Conservation (phyloP, 805 yeast species). For the Priceomyces melissophilus region DNA sequence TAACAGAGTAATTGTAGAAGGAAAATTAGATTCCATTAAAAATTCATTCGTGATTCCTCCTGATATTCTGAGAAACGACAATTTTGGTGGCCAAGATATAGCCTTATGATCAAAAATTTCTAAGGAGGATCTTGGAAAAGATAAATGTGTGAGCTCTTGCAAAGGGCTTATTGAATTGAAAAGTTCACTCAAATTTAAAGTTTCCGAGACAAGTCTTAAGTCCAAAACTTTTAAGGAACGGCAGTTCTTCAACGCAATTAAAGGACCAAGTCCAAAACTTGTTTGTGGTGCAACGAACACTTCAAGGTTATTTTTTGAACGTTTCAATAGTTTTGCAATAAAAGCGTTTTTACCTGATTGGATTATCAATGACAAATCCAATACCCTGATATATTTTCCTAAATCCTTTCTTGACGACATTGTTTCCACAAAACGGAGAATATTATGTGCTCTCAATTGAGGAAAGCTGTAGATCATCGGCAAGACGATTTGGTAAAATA, state of each 20-base stretch:
- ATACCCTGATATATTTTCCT: conserved; percentile 57
- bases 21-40: conserved; percentile 66
- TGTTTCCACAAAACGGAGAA: conserved; percentile 67
- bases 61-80: conserved; percentile 69
- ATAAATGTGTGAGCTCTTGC: conserved; percentile 62
- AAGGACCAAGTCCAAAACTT: conserved; percentile 87
- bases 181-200: conserved; percentile 76
- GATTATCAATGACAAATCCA: conserved; percentile 76
- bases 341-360: conserved; percentile 91
- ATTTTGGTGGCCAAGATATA: conserved; percentile 72
- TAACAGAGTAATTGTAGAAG: conserved; percentile 62
- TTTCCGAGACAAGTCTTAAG: conserved; percentile 83
- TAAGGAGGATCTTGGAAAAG: conserved; percentile 87
- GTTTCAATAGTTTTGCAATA: conserved; percentile 75
- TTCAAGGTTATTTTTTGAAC: conserved; percentile 65
- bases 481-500: conserved; percentile 58
- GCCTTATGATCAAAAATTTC: conserved; percentile 56
- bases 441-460: conserved; percentile 60
- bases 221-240: conserved; percentile 62
- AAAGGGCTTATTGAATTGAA: conserved; percentile 69
- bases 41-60: conserved; percentile 90
- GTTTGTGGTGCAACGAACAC: conserved; percentile 89
- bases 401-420: conserved; percentile 47
- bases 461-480: conserved; percentile 69
- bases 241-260: conserved; percentile 77